Conservation (phyloP, 1,139 yeast species). For the Wickerhamomyces sp. region DNA sequence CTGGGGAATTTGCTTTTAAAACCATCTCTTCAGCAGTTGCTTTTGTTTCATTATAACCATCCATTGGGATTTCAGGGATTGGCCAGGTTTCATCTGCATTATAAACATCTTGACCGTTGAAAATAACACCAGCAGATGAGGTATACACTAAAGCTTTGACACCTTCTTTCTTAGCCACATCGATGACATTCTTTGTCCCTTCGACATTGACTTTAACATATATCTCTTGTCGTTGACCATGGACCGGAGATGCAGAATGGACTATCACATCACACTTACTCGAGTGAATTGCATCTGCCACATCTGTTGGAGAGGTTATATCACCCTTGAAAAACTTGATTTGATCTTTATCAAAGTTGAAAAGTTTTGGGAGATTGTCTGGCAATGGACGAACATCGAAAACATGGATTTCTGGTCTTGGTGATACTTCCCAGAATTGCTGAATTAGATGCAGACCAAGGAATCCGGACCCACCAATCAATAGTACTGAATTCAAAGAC, state of each 20-base stretch:
- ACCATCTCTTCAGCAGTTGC: conserved; percentile 88
- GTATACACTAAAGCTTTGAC: conserved; percentile 83
- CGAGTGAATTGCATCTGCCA: conserved; percentile 52
- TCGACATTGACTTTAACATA: conserved; percentile 87
- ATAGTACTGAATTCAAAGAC: conserved; percentile 55
- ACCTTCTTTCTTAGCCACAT: conserved; percentile 50
- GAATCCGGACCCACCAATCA: conserved; percentile 94
- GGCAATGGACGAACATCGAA: conserved; percentile 91
- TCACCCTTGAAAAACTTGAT: conserved; percentile 77
- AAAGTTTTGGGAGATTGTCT: conserved; percentile 59
- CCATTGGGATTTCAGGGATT: conserved; percentile 88
- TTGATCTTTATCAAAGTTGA: conserved; percentile 59
- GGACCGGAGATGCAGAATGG: conserved; percentile 96
- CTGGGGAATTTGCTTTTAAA: conserved; percentile 56
- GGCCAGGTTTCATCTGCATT: conserved; percentile 96
- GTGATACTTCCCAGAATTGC: conserved; percentile 64
- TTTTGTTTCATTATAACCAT: conserved; percentile 92
- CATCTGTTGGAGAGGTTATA: conserved; percentile 68
- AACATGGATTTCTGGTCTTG: conserved; percentile 75
- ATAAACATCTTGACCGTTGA: conserved; percentile 84
- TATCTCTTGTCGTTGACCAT: conserved; percentile 73
- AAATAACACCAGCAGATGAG: conserved; percentile 95
- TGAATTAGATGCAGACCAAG: conserved; percentile 88
- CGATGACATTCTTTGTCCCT: conserved; percentile 76
- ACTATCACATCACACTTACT: conserved; percentile 75